phyloP scores from a whole-genome alignment of 2,329 filamentous ascomycete species.

The Ophiostoma australiae region DNA sequence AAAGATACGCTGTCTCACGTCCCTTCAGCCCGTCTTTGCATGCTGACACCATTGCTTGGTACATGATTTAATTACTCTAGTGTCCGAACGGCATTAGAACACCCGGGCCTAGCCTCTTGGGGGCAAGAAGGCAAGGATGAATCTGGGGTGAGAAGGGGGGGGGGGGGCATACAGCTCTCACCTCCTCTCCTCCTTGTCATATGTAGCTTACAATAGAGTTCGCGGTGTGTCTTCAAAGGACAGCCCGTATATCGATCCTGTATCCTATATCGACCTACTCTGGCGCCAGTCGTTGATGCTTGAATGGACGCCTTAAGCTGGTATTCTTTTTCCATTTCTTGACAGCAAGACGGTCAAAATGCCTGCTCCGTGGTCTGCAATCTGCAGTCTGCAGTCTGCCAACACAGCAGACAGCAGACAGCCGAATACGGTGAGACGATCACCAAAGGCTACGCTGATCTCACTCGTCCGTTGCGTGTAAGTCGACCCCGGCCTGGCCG shows the following conservation, averaged over 20 bases:
- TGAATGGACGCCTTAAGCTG: not conserved
- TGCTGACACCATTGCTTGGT: not conserved
- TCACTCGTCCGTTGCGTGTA: not conserved
- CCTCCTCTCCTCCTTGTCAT: not conserved
- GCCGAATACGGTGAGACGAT: not conserved
- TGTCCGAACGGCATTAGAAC: not conserved
- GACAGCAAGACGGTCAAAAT: not conserved
- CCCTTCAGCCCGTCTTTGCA: not conserved
- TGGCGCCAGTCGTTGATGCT: not conserved
- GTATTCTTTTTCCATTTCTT: not conserved
- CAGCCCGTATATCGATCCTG: no score
- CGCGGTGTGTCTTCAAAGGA: not conserved
- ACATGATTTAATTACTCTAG: not conserved
- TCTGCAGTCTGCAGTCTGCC: no score
- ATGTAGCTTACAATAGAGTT: not conserved
- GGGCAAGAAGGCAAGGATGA: not conserved
- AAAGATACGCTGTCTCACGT: not conserved
- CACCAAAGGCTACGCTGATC: not conserved
- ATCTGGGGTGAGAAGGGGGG: not conserved
- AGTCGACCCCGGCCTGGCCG: not conserved
- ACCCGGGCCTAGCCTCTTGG: not conserved
- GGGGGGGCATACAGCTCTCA: not conserved
- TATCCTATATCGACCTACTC: not conserved
- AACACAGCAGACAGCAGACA: not conserved
- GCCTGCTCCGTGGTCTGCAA: not conserved